Base-by-base conservation (phyloP, 2,329 filamentous ascomycete species). In the Ceratocystis alfenasii region DNA sequence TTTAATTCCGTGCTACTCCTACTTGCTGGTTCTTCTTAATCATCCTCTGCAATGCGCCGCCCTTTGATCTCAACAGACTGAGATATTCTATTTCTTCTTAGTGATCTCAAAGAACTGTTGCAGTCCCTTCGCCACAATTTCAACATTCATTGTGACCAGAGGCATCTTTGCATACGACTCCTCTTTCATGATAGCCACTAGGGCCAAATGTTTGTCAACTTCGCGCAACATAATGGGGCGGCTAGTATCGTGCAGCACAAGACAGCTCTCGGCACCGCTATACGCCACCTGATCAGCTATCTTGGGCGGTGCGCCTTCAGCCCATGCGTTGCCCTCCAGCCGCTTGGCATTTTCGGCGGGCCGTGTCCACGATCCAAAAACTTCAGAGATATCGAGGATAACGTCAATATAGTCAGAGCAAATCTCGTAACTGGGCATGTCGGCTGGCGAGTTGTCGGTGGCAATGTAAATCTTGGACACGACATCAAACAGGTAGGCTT, bases 381-480 rank as follows among this genome's bases (percentile, higher is more conserved):
- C 87, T 73, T 97, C 93, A 33, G 90, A 94, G 65, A 97, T 88
- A 74, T 99, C 94, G 67, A 97, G 93, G 69, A 99, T 95, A 68
- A 97, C 91, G 74, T 99, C 94, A 71, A 99, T 96, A 74, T 96
- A 97, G 74, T 99, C 94, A 62, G 90, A 95, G 78, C 94, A 99
- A 73, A 97, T 95, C 77, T 97, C 94, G 75, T 99, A 99, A 74
- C 89, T 93, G 53, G 89, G 88, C 81, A 96, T 94, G 73, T 97
- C 93, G 41, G 93, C 90, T 0, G 93, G 93, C 48, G 89, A 88
- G 36, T 88, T 94, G 74, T 99, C 94, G 4, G 93, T 96, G 0
- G 94, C 94, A 71, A 99, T 95, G 78, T 99, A 99, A 69, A 99
- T 96, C 78, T 99, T 99, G 77, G 90, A 95, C 71, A 95, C 83